Percentiles rank a stretch among this genome's conserved stretches.
These are phyloP conservation scores for Antrodiella citrinella DNA, from an alignment of 768 basidiomycete species.

Conservation along the genomic window DNA sequence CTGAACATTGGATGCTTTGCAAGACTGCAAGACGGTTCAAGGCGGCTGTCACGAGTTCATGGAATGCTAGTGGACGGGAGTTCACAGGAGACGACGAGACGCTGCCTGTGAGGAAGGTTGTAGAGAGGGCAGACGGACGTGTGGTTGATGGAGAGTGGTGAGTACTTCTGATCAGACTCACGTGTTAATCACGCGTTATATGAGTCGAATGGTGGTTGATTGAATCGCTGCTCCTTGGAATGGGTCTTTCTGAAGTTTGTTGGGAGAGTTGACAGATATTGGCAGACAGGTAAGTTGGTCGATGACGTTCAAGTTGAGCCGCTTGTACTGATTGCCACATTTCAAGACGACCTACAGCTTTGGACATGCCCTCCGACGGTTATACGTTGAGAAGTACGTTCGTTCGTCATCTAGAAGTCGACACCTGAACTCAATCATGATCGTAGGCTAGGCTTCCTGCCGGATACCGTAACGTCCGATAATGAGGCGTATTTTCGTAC, in stretches of 20 bases:
- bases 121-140: constrained; percentile 51
- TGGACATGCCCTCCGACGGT: constrained; percentile 47
- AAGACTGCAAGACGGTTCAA: constrained; percentile 43
- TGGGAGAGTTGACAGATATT: constrained; percentile 66
- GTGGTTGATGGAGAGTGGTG: constrained; percentile 57
- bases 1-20: constrained; percentile 64
- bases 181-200: too few relatives aligned
- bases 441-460: constrained; percentile 56
- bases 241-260: constrained; percentile 33
- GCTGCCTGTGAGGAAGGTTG: constrained; percentile 36
- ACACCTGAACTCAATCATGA: neutral
- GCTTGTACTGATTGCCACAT: neutral
- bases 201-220: too few relatives aligned
- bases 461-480: constrained; percentile 37
- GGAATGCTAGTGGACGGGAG: constrained; percentile 15
- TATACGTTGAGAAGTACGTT: constrained; percentile 60
- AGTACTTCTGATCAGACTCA: too few relatives aligned
- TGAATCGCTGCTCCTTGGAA: too few relatives aligned
- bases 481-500: constrained; percentile 58
- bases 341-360: constrained; percentile 57
- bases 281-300: constrained; percentile 47
- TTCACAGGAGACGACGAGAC: constrained; percentile 13
- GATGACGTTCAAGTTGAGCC: neutral
- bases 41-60: constrained; percentile 32
- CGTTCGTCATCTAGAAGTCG: neutral